These are phyloP conservation scores for Alternaria hordeiaustralica DNA, from an alignment of 2,329 filamentous ascomycete species.

Conservation along the genomic window DNA sequence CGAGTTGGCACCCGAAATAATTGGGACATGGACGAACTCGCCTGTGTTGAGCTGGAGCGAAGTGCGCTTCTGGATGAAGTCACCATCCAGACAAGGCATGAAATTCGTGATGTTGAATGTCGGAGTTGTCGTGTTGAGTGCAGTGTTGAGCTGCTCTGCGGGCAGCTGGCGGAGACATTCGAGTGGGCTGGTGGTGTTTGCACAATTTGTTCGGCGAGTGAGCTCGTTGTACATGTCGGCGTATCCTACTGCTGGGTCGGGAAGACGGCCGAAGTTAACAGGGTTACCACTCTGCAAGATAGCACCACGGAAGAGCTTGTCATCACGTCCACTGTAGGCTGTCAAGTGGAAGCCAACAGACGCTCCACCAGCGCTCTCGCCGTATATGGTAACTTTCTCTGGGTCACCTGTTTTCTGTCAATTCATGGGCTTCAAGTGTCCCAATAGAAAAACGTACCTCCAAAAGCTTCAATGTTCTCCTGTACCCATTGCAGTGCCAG, in stretches of 20 bases:
- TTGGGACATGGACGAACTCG: slow-evolving; percentile 68
- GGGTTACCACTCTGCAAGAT: slow-evolving; percentile 56
- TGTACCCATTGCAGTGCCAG: slow-evolving; percentile 55
- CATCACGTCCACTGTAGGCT: slow-evolving; percentile 56
- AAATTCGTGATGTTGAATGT: slow-evolving; percentile 39
- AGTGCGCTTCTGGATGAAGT: slow-evolving; percentile 61
- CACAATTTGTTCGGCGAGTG: slow-evolving; percentile 33
- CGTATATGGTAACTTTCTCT: slow-evolving; percentile 54
- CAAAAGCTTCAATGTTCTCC: slow-evolving; percentile 53
- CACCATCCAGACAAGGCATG: slow-evolving; percentile 61
- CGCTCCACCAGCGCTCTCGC: slow-evolving; percentile 53
- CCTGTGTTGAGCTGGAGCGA: slow-evolving; percentile 63
- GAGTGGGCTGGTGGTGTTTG: slow-evolving; percentile 29
- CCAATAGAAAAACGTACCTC: slow-evolving; percentile 46
- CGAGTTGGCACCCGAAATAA: slow-evolving; percentile 68
- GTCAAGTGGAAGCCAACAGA: slow-evolving; percentile 55
- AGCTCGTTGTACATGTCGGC: slow-evolving; percentile 29
- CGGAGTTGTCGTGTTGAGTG: slow-evolving; percentile 55
- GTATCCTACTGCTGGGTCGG: slow-evolving; percentile 24
- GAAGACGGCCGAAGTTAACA: slow-evolving; percentile 33
- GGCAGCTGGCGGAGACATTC: slow-evolving; percentile 63
- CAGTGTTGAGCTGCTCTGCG: slow-evolving; percentile 64
- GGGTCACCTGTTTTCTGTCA: slow-evolving; percentile 45
- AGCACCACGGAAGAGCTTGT: slow-evolving; percentile 55
- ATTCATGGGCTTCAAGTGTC: slow-evolving; percentile 29